Conservation (phyloP, 495 filamentous ascomycete genomes). For the Hypoxylon fragiforme region DNA sequence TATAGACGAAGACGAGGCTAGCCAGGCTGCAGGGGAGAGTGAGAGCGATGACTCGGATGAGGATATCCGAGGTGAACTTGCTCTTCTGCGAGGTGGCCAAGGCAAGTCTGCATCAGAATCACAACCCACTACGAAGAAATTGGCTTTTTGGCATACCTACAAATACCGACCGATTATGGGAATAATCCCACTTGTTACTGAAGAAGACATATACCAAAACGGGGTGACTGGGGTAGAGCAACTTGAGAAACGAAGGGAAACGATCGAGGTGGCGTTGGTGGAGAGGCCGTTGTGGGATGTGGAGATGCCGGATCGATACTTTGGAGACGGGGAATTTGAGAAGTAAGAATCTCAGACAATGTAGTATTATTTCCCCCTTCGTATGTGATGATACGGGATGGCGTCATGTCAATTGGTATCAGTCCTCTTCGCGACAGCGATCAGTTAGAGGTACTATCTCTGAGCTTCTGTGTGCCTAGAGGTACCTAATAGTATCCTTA, state of each 20-base stretch:
- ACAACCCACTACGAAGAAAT: conserved; percentile 24
- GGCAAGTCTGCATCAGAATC: conserved; percentile 20
- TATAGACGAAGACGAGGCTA: conserved; percentile 45
- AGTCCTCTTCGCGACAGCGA: no score
- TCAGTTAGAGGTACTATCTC: no score
- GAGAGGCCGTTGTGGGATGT: conserved; percentile 87
- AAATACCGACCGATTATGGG: conserved; percentile 92
- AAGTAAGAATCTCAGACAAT: no score
- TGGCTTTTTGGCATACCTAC: conserved; percentile 76
- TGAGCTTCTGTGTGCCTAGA: no score
- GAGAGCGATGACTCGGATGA: conserved; percentile 49
- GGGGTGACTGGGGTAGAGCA: conserved; percentile 11
- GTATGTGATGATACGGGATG: no score
- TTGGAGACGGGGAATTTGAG: conserved; percentile 65
- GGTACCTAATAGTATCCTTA: no score
- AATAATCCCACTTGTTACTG: conserved; percentile 68
- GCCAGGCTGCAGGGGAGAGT: conserved; percentile 41
- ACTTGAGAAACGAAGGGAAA: conserved; percentile 35
- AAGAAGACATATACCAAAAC: conserved; percentile 33
- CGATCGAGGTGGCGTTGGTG: conserved; percentile 79
- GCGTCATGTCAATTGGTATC: no score
- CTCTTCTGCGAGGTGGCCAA: conserved; percentile 40
- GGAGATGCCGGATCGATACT: conserved; percentile 74
- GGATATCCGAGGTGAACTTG: conserved; percentile 43
- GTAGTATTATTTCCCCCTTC: no score